Evolutionary conservation across 2,329 filamentous ascomycete genomes (phyloP).

Genomic region (Xylaria sp.): DNA sequence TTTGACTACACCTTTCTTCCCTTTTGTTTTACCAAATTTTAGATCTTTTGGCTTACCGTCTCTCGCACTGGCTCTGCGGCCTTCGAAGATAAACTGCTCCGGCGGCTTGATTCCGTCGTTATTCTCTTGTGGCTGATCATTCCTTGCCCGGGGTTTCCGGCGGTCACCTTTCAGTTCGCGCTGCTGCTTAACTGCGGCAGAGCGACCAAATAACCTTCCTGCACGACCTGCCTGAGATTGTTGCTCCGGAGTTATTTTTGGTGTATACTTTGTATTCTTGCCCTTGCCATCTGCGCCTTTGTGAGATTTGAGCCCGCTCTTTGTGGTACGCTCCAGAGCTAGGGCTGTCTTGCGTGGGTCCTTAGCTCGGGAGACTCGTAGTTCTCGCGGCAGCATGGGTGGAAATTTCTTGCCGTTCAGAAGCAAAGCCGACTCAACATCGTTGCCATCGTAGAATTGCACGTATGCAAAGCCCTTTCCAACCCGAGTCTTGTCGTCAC

Average conservation of each 20-base stretch:
- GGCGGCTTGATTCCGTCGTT: conserved; percentile 63
- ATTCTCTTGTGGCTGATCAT: conserved; percentile 26
- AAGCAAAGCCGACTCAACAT: conserved; percentile 89
- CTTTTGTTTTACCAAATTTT: conserved; percentile 65
- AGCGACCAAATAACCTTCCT: conserved; percentile 76
- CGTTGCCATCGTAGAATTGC: conserved; percentile 89
- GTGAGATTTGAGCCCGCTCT: conserved; percentile 50
- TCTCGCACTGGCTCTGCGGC: conserved; percentile 75
- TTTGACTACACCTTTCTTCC: conserved; percentile 59
- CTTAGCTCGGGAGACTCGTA: conserved; percentile 89
- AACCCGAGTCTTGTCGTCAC: conserved; percentile 89
- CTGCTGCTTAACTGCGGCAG: conserved; percentile 66
- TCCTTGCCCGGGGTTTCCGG: conserved; percentile 42
- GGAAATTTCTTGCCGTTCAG: conserved; percentile 93
- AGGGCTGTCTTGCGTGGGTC: conserved; percentile 70
- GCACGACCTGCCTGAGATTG: conserved; percentile 79
- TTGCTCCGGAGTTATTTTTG: conserved; percentile 76
- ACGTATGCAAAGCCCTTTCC: conserved; percentile 98
- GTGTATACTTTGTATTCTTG: conserved; percentile 68
- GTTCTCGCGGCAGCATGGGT: conserved; percentile 87
- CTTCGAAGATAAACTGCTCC: conserved; percentile 83
- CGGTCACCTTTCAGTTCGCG: conserved; percentile 48
- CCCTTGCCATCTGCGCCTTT: conserved; percentile 47
- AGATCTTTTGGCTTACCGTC: conserved; percentile 72
- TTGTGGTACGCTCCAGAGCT: conserved; percentile 62